Base-by-base conservation (phyloP, 2,329 filamentous ascomycete genomes). In the Neonectria coccinea region DNA sequence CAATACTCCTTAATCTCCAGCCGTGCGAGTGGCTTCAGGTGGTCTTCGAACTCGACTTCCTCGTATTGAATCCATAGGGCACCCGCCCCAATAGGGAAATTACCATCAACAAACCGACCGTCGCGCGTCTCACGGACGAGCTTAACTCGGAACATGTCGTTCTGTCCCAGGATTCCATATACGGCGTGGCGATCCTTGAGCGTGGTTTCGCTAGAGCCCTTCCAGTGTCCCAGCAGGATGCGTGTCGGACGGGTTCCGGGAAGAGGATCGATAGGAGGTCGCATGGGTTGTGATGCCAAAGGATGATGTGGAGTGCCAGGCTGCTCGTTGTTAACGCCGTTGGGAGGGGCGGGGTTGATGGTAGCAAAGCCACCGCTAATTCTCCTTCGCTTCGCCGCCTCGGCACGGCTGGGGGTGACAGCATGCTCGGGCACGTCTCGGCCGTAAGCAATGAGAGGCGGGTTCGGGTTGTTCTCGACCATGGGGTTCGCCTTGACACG, bases 101-200 rank as follows among this genome's bases (percentile, higher is more conserved):
- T 89, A 39, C 86, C 87, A 33, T 86, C 80, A 1, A 88, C 78
- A 31, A 82, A 83, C 0, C 86, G 83, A 3, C 88, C 88, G 70
- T 89, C 87, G 3, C 87, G 84, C 0, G 88, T 90, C 70, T 88
- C 83, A 6, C 85, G 81, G 1, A 87, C 83, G 0, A 90, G 80
- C 73, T 90, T 90, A 58, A 89, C 86, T 0, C 88, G 80, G 73
- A 91, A 90, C 83, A 88, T 89, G 67, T 89, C 87, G 59, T 89
- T 89, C 18, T 84, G 83, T 1, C 87, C 87, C 0, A 90, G 76
- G 11, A 90, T 88, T 4, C 88, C 88, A 58, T 86, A 88, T 0
- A 90, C 86, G 0, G 88, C 88, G 69, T 90, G 88, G 56, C 87
- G 86, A 70, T 90, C 82, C 12, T 78, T 77, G 2, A 79, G 73